A percentile compares a stretch with the other conserved stretches of the same genome.
Conservation (phyloP, 75 land plant genomes). For the Sequoiadendron giganteum region DNA sequence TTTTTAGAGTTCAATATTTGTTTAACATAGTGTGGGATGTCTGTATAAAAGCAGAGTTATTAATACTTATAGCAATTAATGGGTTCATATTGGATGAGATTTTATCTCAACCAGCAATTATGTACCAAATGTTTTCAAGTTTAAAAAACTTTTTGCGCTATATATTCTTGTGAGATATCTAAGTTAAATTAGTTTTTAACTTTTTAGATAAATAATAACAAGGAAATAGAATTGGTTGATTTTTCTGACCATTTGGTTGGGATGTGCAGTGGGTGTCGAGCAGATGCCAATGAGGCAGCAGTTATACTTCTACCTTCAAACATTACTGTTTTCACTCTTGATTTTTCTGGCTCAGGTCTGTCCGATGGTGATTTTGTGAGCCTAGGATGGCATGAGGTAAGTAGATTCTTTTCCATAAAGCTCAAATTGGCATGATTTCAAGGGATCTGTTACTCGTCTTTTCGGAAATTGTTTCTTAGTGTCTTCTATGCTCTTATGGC, state of each 20-base stretch:
- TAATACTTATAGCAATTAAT: neutral
- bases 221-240: neutral
- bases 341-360: conserved; percentile 90
- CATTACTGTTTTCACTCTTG: conserved; percentile 86
- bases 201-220: neutral
- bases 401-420: conserved; percentile 3
- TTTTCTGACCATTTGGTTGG: neutral
- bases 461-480: neutral
- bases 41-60: neutral
- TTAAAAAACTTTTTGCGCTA: neutral
- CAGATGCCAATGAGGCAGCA: conserved; percentile 94
- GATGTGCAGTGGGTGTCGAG: conserved; percentile 81
- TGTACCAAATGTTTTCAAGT: neutral
- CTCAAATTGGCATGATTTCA: neutral
- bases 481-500: neutral
- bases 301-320: conserved; percentile 82
- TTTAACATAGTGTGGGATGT: neutral
- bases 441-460: neutral
- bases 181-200: neutral
- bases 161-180: neutral
- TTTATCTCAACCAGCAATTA: neutral
- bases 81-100: neutral
- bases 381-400: conserved; percentile 96
- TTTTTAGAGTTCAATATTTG: neutral
- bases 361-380: conserved; percentile 93